Evolutionary conservation across 2,329 filamentous ascomycete genomes (phyloP), one percentile per base, ranked within the genome.

Genomic region (Fusarium continuum): DNA sequence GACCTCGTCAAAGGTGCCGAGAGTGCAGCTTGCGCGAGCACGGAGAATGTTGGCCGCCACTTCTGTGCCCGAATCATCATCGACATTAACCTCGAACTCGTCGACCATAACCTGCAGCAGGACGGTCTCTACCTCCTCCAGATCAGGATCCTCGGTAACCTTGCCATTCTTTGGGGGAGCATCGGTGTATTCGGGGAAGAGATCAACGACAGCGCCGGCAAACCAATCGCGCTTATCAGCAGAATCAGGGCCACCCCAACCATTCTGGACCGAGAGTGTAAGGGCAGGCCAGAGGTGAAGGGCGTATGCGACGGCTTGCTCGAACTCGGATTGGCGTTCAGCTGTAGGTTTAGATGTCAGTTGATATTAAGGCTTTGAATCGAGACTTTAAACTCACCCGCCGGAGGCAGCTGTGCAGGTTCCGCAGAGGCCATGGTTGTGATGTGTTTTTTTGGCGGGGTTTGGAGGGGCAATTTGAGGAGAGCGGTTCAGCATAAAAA

Each of bases 201-300:
- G 86, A 22, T 97, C 92, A 56, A 89, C 90, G 48, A 98, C 83
- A 36, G 91, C 91, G 64, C 93, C 93, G 46, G 91, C 94, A 72
- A 99, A 91, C 94, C 93, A 98, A 83, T 97, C 94, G 72, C 94
- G 91, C 81, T 98, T 98, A 77, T 96, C 92, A 59, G 83, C 77
- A 19, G 88, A 90, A 72, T 92, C 88, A 34, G 91, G 87, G 3
- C 94, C 95, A 70, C 94, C 95, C 90, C 93, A 97, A 78, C 87
- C 83, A 76, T 92, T 92, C 74, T 91, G 86, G 38, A 97, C 91
- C 40, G 95, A 92, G 73, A 97, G 88, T 43, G 90, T 90, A 49
- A 99, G 88, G 26, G 92, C 90, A 8, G 91, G 88, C 95, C 95
- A 99, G 73, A 91, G 86, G 80, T 93, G 88, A 66, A 99, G 87